These are phyloP conservation scores for Russula abietina DNA, from an alignment of 768 basidiomycete species.

Conservation along the genomic window DNA sequence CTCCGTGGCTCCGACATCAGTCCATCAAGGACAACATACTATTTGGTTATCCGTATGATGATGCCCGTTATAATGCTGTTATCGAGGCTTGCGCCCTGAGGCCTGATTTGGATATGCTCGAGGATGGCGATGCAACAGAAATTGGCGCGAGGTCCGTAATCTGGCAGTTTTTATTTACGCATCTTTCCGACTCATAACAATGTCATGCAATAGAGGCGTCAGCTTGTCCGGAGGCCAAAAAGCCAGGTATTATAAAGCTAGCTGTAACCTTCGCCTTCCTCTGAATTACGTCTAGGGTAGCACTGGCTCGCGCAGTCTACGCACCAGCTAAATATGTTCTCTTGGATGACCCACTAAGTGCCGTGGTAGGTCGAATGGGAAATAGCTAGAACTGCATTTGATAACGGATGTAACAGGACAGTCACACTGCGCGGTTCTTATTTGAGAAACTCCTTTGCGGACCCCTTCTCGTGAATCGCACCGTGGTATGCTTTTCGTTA, in stretches of 20 bases:
- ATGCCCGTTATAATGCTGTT: slow-evolving; percentile 67
- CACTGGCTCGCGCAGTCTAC: slow-evolving; percentile 78
- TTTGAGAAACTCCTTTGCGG: slow-evolving; percentile 63
- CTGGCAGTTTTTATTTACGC: too few species aligned
- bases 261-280: neutral
- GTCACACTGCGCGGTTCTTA: slow-evolving; percentile 58
- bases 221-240: slow-evolving; percentile 81
- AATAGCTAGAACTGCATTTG: neutral
- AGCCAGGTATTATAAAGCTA: slow-evolving; percentile 44
- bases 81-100: slow-evolving; percentile 79
- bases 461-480: slow-evolving; percentile 57
- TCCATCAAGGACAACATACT: slow-evolving; percentile 56
- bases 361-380: slow-evolving; percentile 51
- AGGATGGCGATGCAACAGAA: slow-evolving; percentile 82
- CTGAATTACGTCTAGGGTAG: slow-evolving; percentile 49
- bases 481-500: slow-evolving; percentile 43
- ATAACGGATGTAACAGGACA: slow-evolving; percentile 42
- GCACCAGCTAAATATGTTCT: slow-evolving; percentile 48
- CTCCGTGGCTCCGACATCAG: slow-evolving; percentile 41
- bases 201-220: slow-evolving; percentile 45
- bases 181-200: slow-evolving; percentile 4
- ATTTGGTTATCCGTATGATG: slow-evolving; percentile 52
- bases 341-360: slow-evolving; percentile 78
- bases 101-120: slow-evolving; percentile 76
- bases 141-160: slow-evolving; percentile 59